Evolutionary conservation across 2,329 filamentous ascomycete species (phyloP).

Genomic region (Alternaria gaisen): DNA sequence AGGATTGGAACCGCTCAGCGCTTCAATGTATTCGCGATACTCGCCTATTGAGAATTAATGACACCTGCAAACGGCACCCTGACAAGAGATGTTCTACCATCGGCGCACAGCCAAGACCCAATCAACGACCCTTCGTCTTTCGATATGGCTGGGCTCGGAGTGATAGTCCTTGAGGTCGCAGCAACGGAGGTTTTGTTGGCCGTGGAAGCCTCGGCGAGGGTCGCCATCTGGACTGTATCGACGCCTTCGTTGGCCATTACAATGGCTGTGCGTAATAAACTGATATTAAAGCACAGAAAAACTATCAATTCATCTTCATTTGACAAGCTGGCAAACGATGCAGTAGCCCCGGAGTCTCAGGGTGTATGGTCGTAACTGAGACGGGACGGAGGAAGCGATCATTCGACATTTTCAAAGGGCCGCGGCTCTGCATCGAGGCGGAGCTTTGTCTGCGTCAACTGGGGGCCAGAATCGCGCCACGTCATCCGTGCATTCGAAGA

Average conservation of each 20-base stretch:
- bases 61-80: no score
- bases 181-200: conserved; percentile 4
- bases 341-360: not conserved
- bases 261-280: not conserved
- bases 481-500: conserved; percentile 26
- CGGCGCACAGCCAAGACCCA: conserved; percentile 41
- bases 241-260: conserved; percentile 12
- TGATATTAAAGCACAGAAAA: no score
- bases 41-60: conserved; percentile 29
- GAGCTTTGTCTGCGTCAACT: conserved; percentile 24
- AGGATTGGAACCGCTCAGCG: conserved; percentile 41
- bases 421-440: conserved; percentile 34
- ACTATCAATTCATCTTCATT: not conserved
- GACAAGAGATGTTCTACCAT: conserved; percentile 23
- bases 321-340: not conserved
- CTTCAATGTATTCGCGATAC: conserved; percentile 42
- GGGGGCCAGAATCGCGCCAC: conserved; percentile 32
- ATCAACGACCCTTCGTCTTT: conserved; percentile 12
- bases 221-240: conserved; percentile 8
- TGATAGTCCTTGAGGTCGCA: conserved; percentile 5
- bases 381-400: conserved; percentile 17
- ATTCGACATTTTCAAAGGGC: conserved; percentile 26
- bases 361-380: not conserved
- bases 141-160: conserved; percentile 8
- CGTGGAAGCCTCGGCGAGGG: conserved; percentile 2